Conservation (phyloP, 495 filamentous ascomycete genomes). For the Penicillium steckii region DNA sequence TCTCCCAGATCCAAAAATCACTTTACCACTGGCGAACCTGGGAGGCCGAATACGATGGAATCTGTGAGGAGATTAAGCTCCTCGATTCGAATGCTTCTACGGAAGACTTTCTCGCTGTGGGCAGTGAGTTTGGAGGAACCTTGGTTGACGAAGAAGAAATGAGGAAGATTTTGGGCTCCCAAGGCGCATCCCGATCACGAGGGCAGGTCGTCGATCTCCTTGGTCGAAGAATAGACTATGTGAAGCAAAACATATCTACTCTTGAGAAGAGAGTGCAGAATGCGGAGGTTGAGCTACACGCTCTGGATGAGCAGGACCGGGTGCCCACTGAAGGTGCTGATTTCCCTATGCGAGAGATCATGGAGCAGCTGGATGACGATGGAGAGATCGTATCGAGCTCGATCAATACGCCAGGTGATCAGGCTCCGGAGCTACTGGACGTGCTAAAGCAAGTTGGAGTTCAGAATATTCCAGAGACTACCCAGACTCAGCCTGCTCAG, state of each 20-base stretch:
- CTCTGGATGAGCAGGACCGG: constrained; percentile 35
- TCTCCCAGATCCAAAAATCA: constrained; percentile 70
- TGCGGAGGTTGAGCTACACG: constrained; percentile 66
- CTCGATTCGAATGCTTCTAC: constrained; percentile 49
- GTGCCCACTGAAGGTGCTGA: constrained; percentile 30
- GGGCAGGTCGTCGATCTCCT: constrained; percentile 68
- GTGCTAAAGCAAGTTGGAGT: constrained; percentile 70
- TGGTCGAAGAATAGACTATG: constrained; percentile 79
- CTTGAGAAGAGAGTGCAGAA: constrained; percentile 66
- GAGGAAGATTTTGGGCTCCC: constrained; percentile 33
- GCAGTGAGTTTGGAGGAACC: constrained; percentile 47
- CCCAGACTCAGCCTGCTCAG: not conserved
- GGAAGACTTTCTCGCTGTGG: constrained; percentile 52
- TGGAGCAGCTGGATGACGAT: constrained; percentile 89
- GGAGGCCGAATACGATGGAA: constrained; percentile 86
- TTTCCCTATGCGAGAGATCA: constrained; percentile 79
- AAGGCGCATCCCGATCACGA: constrained; percentile 42
- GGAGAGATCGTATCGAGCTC: constrained; percentile 74
- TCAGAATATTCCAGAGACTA: constrained; percentile 41
- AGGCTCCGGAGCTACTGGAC: constrained; percentile 61
- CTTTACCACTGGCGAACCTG: constrained; percentile 84
- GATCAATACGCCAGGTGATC: constrained; percentile 58
- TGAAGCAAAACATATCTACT: constrained; percentile 68
- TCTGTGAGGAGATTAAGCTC: constrained; percentile 72
- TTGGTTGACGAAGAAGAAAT: constrained; percentile 58